Percentiles rank a stretch among this genome's conserved stretches.
phyloP scores from a whole-genome alignment of 768 basidiomycete species.

The Leccinum disarticulatum region DNA sequence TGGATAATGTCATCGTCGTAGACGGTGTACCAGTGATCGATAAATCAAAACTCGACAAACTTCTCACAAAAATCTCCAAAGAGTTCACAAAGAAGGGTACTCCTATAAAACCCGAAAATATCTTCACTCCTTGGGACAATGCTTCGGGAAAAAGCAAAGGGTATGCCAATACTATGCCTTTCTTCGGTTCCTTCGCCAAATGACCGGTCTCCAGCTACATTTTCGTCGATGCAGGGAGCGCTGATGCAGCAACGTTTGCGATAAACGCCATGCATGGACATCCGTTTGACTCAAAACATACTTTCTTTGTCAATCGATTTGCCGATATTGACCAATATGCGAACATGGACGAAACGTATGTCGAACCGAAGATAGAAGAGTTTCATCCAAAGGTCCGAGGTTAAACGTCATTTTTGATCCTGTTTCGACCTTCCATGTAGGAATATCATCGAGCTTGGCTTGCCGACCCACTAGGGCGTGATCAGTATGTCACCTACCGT shows the following conservation, averaged over 20 bases:
- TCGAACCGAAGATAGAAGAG: constrained; percentile 71
- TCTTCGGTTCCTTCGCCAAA: constrained; percentile 5
- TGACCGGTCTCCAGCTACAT: constrained; percentile 53
- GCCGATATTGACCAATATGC: constrained; percentile 85
- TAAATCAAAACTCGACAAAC: constrained; percentile 76
- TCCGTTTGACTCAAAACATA: constrained; percentile 86
- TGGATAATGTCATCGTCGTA: constrained; percentile 90
- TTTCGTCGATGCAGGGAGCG: constrained; percentile 76
- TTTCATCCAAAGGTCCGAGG: constrained; percentile 68
- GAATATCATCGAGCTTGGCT: constrained; percentile 97
- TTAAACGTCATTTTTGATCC: background rate
- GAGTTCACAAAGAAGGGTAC: constrained; percentile 83
- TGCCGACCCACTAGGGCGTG: constrained; percentile 86
- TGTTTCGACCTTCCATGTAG: constrained; percentile 39
- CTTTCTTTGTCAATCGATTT: constrained; percentile 83
- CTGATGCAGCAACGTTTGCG: constrained; percentile 70
- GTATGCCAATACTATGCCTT: constrained; percentile 42
- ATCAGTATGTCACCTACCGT: constrained; percentile 93
- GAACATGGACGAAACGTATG: constrained; percentile 72
- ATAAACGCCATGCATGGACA: constrained; percentile 68
- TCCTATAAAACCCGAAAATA: constrained; percentile 70
- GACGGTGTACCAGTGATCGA: constrained; percentile 93
- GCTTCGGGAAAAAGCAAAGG: constrained; percentile 86
- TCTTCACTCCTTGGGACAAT: constrained; percentile 89
- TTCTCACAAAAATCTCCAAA: constrained; percentile 78